Evolutionary conservation across 768 basidiomycete genomes (phyloP).

Genomic region (Russula ochroleuca): DNA sequence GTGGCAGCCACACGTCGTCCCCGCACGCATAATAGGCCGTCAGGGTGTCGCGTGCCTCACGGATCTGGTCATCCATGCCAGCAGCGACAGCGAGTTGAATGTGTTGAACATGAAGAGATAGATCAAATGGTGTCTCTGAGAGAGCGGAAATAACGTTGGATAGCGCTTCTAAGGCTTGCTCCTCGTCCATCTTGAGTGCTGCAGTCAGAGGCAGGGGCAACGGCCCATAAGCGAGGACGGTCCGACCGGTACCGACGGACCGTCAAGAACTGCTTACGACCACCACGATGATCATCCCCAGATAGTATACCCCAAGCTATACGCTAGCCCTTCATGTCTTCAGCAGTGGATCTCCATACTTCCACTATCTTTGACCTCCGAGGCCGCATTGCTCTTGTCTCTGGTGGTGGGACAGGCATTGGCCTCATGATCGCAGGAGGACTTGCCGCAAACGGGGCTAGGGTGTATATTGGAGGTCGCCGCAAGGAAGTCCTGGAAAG

Average conservation of each 20-base stretch:
- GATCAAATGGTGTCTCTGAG: conserved; percentile 54
- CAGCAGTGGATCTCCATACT: conserved; percentile 6
- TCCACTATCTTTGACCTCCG: conserved; percentile 23
- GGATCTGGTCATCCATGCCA: conserved; percentile 55
- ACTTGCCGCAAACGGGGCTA: conserved; percentile 72
- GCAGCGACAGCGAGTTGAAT: conserved; percentile 56
- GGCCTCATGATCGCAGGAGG: conserved; percentile 67
- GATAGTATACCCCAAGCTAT: not conserved
- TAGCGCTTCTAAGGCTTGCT: conserved; percentile 59
- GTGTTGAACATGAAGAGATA: conserved; percentile 63
- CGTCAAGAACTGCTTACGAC: not conserved
- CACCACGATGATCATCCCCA: not conserved
- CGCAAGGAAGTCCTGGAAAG: conserved; percentile 61
- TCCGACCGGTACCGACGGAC: not conserved
- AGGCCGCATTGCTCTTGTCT: conserved; percentile 29
- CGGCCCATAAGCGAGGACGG: not conserved
- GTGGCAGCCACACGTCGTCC: conserved; percentile 70
- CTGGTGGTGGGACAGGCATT: conserved; percentile 36
- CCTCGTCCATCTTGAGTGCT: conserved; percentile 48
- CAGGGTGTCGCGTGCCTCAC: conserved; percentile 63
- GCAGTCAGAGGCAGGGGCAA: not conserved
- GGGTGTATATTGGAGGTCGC: conserved; percentile 75
- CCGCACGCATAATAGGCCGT: conserved; percentile 57
- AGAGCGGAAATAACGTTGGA: conserved; percentile 55
- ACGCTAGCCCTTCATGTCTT: conserved; percentile 11